phyloP scores from a whole-genome alignment of 768 basidiomycete genomes.

The Rhizopogon vulgaris region DNA sequence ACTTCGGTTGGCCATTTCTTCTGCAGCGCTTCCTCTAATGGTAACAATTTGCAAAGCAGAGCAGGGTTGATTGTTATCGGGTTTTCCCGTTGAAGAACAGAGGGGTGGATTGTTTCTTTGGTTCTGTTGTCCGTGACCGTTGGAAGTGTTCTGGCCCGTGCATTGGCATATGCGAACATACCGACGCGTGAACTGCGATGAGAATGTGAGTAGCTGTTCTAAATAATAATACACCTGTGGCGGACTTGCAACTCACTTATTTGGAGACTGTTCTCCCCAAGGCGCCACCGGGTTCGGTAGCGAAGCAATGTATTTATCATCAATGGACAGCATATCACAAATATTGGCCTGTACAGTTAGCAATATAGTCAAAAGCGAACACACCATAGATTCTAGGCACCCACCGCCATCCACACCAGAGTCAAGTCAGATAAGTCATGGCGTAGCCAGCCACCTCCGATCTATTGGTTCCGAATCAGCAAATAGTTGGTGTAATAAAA shows the following conservation, averaged over 20 bases:
- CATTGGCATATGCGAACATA: conserved; percentile 43
- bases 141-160: conserved; percentile 44
- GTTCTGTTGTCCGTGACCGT: conserved; percentile 38
- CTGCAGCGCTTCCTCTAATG: conserved; percentile 48
- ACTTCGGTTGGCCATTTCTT: conserved; percentile 37
- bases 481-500: neutral
- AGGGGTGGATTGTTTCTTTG: conserved; percentile 56
- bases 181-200: conserved; percentile 43
- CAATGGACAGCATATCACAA: conserved; percentile 48
- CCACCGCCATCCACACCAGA: conserved; percentile 58
- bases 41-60: conserved; percentile 37
- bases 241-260: conserved; percentile 41
- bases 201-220: neutral
- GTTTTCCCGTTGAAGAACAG: conserved; percentile 38
- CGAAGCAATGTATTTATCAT: conserved; percentile 44
- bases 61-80: conserved; percentile 36
- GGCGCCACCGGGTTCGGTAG: conserved; percentile 45
- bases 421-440: conserved; percentile 67
- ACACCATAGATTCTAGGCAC: conserved; percentile 13
- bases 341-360: conserved; percentile 43
- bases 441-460: conserved; percentile 62
- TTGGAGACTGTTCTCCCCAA: conserved; percentile 60
- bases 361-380: neutral
- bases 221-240: neutral
- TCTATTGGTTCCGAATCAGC: conserved; percentile 28